A percentile compares a stretch with the other conserved stretches of the same genome.
Conservation (phyloP, 1,284 basidiomycete genomes). For the Kalmanozyma brasiliensis region DNA sequence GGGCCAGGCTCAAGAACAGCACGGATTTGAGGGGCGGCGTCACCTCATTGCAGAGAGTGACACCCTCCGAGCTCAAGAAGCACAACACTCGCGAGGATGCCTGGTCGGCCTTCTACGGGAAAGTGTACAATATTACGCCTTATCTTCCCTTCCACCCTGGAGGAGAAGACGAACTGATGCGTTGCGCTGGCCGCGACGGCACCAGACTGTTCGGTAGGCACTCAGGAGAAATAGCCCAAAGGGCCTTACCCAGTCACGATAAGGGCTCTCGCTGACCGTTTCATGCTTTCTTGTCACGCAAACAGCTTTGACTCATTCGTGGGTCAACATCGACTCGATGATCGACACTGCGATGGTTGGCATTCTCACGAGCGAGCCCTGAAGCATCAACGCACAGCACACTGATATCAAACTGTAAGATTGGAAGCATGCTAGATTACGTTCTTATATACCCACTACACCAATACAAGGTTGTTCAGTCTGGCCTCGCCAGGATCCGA, state of each 20-base stretch:
- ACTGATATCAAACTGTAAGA: not conserved
- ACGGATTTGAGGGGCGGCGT: slow-evolving; percentile 68
- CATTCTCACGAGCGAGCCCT: slow-evolving; percentile 72
- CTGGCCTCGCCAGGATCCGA: not conserved
- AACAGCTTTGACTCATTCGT: slow-evolving; percentile 74
- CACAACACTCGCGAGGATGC: slow-evolving; percentile 88
- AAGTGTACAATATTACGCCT: slow-evolving; percentile 95
- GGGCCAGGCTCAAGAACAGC: slow-evolving; percentile 83
- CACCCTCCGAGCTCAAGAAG: slow-evolving; percentile 82
- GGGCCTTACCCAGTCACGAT: too few species aligned
- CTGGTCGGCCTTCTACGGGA: slow-evolving; percentile 91
- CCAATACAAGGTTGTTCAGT: not conserved
- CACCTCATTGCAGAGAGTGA: slow-evolving; percentile 74
- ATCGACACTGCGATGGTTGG: slow-evolving; percentile 90
- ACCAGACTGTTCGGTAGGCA: slow-evolving; percentile 87
- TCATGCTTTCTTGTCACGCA: not conserved
- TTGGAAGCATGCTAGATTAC: slow-evolving; percentile 6
- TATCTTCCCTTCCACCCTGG: slow-evolving; percentile 94
- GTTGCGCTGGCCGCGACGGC: slow-evolving; percentile 93
- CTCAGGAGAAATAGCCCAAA: too few species aligned
- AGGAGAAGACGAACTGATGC: slow-evolving; percentile 91
- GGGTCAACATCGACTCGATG: slow-evolving; percentile 95
- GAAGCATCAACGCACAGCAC: not conserved
- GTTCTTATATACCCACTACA: slow-evolving; percentile 16
- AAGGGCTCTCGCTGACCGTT: not conserved